Evolutionary conservation across 2,329 filamentous ascomycete species (phyloP), one percentile per base, ranked within the genome.

Genomic region (Pezicula carpinea): DNA sequence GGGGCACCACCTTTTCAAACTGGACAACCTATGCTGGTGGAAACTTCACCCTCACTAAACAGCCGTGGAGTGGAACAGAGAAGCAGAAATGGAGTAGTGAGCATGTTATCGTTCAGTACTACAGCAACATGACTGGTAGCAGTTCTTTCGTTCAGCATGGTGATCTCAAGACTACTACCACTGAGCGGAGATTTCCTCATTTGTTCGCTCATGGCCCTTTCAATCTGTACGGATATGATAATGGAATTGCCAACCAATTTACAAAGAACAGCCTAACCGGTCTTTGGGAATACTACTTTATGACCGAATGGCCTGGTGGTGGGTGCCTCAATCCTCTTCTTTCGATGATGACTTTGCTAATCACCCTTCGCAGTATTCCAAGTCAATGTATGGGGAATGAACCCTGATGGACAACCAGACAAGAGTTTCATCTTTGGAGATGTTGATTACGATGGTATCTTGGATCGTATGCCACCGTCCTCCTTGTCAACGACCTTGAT

Each of bases 311-410:
- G 74, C 82, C 82, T 5, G 73, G 75, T 40, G 38, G 33, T 35
- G 10, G 15, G 8, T 35, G 1, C 14, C 5, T 15, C 10, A 7
- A 15, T 8, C 14, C 2, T 5, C 22, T 11, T 29, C 13, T 35
- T 35, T 15, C 5, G 14, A 35, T 15, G 11, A 17, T 14, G 11
- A 15, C 8, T 15, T 19, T 19, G 18, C n/a, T 35, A 19, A 15
- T 35, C 2, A 6, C 73, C 74, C 2, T 65, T 75, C 39, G 74
- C 79, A 2, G 65, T 74, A 41, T 74, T 79, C 45, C 79, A 83
- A 56, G 65, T 83, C 50, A 85, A 83, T 53, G 70, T 82, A 6
- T 85, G 82, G 82, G 82, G 82, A 38, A 79, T 83, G 59, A 81
- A 83, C 53, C 72, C 74, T 0, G 74, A 83, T 59, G 79, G 80